These are phyloP conservation scores for Populus hybrid DNA, from an alignment of 441 rosid species.

Conservation along the genomic window DNA sequence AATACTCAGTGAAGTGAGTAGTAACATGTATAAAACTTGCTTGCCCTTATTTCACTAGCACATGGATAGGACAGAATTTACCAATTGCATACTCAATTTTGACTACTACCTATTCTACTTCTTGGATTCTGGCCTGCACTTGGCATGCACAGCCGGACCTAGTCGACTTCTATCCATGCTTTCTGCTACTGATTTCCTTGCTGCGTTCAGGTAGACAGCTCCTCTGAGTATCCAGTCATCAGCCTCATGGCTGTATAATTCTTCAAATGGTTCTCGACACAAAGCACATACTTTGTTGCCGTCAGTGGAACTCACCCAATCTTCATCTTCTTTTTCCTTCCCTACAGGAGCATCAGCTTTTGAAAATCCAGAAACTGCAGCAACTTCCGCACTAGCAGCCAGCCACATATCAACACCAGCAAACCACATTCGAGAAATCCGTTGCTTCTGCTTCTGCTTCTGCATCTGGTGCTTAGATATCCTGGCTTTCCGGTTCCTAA, in stretches of 20 bases:
- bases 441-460: background rate
- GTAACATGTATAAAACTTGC: background rate
- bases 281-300: background rate
- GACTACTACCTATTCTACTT: background rate
- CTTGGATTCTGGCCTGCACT: background rate
- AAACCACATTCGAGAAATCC: background rate
- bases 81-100: background rate
- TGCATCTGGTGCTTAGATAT: background rate
- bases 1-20: background rate
- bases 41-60: background rate
- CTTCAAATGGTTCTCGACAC: constrained; percentile 2
- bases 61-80: background rate
- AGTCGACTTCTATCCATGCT: background rate
- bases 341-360: background rate
- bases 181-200: background rate
- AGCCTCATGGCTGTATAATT: background rate
- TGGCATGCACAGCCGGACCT: background rate
- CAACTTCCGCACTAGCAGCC: background rate
- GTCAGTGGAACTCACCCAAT: background rate
- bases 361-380: background rate
- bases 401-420: background rate
- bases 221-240: background rate
- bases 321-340: background rate
- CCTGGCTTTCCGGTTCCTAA: background rate
- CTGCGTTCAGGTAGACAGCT: background rate